Base-by-base conservation (phyloP, 176 grass and related monocot species). In the Aegilops speltoides region DNA sequence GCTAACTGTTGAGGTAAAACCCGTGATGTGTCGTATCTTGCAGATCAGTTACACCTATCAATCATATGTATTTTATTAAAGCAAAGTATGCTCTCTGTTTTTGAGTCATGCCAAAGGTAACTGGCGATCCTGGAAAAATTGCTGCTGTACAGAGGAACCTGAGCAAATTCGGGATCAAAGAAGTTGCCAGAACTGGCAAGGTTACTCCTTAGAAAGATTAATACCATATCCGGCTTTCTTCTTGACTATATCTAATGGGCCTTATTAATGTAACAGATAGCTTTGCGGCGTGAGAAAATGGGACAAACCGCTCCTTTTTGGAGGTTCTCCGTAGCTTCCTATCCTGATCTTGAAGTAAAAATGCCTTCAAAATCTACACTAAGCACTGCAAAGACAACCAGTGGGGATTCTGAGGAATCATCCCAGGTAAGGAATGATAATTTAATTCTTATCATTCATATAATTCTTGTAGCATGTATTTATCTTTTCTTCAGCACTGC, bases 141-240 rank as follows among this genome's bases (percentile, higher is more conserved):
- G 90, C 77, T 25, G 93, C 88, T 67, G 76, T 93, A 25, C 90
- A 90, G 54, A 90, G 76, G 56, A 90, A 87, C 40, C 63, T 95
- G 56, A 89, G 69, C 32, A 95, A 92, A 80, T 87, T 93, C 78
- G 93, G 90, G 63, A 91, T 95, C 33, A 95, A 89, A 89, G 93
- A 95, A 84, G 92, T 95, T 91, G 88, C 88, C 63, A 86, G 90
- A 93, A 93, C 93, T 82, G 93, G 94, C 80, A 96, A 96, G 89
- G 94, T 96, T 61, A 73, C 62, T 77, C 68, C 9, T 69, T 85
- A 77, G 12, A 63, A 84, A 81, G 34, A 79, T 14, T 43, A n/a
- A 16, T 3, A 37, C 48, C 16, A 22, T 23, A 33, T 43, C 34
- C 20, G 54, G 23, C 3, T 81, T 3, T 67, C 10, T 62, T 25